A percentile compares a stretch with the other conserved stretches of the same genome.
Conservation (phyloP, 352 stramenopile genomes). For the Pythium apleroticum region DNA sequence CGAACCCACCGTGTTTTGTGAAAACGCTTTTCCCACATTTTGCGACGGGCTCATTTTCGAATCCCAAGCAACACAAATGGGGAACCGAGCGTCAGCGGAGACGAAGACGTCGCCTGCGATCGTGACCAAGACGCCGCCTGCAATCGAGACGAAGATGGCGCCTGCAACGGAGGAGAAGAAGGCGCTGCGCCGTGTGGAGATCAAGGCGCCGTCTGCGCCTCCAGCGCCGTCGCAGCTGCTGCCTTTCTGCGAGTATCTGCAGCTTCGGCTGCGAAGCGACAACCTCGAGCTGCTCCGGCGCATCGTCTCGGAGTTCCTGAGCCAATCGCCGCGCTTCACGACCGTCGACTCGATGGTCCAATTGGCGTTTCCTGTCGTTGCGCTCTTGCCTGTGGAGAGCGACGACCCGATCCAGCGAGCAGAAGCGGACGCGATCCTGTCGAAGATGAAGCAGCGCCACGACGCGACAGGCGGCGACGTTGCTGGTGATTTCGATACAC, state of each 20-base stretch:
- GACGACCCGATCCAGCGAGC: constrained; percentile 5
- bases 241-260: constrained; percentile 22
- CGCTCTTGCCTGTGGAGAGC: constrained; percentile 10
- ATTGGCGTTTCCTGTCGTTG: constrained; percentile 13
- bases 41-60: not conserved
- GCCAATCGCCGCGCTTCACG: constrained; percentile 3
- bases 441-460: constrained; percentile 1
- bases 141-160: no score
- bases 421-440: constrained; percentile 7
- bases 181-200: no score
- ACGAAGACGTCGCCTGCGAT: not conserved
- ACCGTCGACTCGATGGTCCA: constrained; percentile 17
- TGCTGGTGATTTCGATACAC: not conserved
- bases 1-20: not conserved
- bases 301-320: constrained; percentile 7
- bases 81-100: not conserved
- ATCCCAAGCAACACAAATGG: not conserved
- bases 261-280: constrained; percentile 14
- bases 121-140: no score
- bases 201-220: no score
- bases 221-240: constrained; percentile 12
- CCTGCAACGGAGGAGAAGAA: no score
- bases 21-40: not conserved
- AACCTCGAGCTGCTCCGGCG: constrained; percentile 18
- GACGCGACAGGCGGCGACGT: not conserved